Evolutionary conservation across 805 yeast species (phyloP).

Genomic region (Tanozyma kutaoensis): DNA sequence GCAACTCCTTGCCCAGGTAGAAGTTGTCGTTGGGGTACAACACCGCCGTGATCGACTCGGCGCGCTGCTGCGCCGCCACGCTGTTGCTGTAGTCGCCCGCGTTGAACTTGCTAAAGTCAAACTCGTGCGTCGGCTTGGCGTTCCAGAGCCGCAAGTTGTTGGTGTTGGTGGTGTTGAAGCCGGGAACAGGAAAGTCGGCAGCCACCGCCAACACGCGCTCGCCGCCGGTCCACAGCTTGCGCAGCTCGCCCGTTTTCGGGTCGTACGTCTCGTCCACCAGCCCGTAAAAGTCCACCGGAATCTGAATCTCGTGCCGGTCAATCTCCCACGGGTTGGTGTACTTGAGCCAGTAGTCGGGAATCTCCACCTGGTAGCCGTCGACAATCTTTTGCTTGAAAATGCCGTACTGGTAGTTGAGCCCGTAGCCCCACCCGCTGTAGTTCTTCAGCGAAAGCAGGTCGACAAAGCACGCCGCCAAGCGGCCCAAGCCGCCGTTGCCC

Average conservation of each 20-base stretch:
- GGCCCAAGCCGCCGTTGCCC: constrained; percentile 92
- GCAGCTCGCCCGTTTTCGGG: constrained; percentile 39
- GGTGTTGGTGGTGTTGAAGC: constrained; percentile 69
- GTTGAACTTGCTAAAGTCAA: constrained; percentile 83
- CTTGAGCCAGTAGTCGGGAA: constrained; percentile 90
- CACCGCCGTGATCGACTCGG: constrained; percentile 87
- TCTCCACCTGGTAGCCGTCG: constrained; percentile 88
- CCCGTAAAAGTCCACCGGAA: constrained; percentile 87
- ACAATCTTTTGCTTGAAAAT: constrained; percentile 81
- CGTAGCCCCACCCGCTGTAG: constrained; percentile 95
- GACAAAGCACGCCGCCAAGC: constrained; percentile 88
- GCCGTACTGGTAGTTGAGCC: constrained; percentile 87
- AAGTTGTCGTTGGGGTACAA: constrained; percentile 91
- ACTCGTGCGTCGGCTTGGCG: constrained; percentile 80
- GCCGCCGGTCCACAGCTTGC: constrained; percentile 74
- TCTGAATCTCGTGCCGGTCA: constrained; percentile 71
- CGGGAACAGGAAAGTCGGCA: constrained; percentile 87
- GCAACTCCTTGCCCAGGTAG: constrained; percentile 78
- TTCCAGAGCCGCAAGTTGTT: constrained; percentile 88
- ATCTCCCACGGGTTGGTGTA: constrained; percentile 91
- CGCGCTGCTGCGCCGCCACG: constrained; percentile 73
- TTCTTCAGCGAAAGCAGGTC: constrained; percentile 79
- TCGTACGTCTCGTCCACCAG: constrained; percentile 46
- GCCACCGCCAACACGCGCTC: constrained; percentile 85
- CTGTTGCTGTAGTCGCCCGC: constrained; percentile 83